Base-by-base conservation (phyloP, 2,329 filamentous ascomycete species). In the Fonsecaea pedrosoi region DNA sequence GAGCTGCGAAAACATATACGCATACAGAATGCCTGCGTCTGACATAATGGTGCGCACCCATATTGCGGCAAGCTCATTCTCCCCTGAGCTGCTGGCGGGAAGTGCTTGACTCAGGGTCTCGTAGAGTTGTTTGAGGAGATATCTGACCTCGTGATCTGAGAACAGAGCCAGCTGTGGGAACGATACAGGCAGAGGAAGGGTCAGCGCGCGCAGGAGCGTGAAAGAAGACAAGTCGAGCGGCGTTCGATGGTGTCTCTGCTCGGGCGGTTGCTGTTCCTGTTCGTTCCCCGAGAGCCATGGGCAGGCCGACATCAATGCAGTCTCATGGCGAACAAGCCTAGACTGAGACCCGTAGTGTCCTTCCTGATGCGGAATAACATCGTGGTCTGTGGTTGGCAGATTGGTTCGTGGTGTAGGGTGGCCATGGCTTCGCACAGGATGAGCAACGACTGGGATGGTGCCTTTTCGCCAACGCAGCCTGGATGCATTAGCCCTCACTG, bases 41-140 rank as follows among this genome's bases (percentile, higher is more conserved):
- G 59, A 61, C 45, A 54, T 54, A 48, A 61, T 54, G 32, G 30
- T 53, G 45, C 50, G 59, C 21, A 61, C 35, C 59, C 59, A 61
- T 54, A 34, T 32, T 13, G 45, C 37, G 3, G 42, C 59, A 13
- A 54, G n/a, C 12, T 61, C 59, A n/a, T 61, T 32, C 8, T 30
- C 6, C 9, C 59, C 40, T 8, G 59, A 13, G 3, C 12, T n/a
- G 34, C n/a, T 54, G 4, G 45, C 9, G 1, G 59, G 59, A 2
- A 61, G 59, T 7, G 34, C 42, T 21, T 61, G 59, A 12, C 21
- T 38, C 9, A 61, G 54, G 18, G 48, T 54, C 4, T 61, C 45
- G 48, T 54, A 61, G 18, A 61, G 42, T 25, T 54, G 59, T 9
- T 25, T 35, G 13, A 61, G 30, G 4, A 61, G 42, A 10, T 42